Base-by-base conservation (phyloP, 2,329 filamentous ascomycete genomes). In the Byssoonygena ceratinophila region DNA sequence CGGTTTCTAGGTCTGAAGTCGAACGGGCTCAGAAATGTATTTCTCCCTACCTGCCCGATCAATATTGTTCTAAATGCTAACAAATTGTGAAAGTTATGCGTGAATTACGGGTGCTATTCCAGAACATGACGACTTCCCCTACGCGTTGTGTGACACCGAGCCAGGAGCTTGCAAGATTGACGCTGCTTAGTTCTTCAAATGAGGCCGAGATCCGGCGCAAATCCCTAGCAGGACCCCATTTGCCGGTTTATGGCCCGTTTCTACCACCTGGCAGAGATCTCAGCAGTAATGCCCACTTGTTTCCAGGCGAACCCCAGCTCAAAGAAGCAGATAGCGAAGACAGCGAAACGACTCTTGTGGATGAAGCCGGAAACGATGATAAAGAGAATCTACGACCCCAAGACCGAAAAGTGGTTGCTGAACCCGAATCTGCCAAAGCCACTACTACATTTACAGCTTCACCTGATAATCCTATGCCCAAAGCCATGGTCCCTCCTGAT, bases 121-220 rank as follows among this genome's bases (percentile, higher is more conserved):
- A 77, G 8, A 77, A 81, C 54, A 81, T 95, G 63, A 82, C 84
- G 54, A 77, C 74, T 1, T 82, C 84, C 1, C 71, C 78, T 3
- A 73, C 76, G 37, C 70, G 75, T 9, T 82, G 78, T 14, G 81
- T 90, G 27, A 80, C 76, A 40, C 89, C 89, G 1, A 82, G 83
- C 2, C 83, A 85, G 59, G 81, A 87, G 58, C 76, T 96, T 31
- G 89, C 89, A 23, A 83, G 88, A 46, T 78, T 90, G 36, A 89
- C 89, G 0, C 74, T 95, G 20, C 79, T 87, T 54, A 78, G 74
- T 56, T 73, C 76, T 22, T 74, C 74, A 44, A 75, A 76, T 36
- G 78, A 80, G 59, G 75, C 73, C 36, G 71, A 71, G 22, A 73
- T 76, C 53, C 71, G 76, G 52, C 66, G 74, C 55, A 67, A 70